Evolutionary conservation across 331 rosid genomes (phyloP).

Genomic region (Rosa hybrid): DNA sequence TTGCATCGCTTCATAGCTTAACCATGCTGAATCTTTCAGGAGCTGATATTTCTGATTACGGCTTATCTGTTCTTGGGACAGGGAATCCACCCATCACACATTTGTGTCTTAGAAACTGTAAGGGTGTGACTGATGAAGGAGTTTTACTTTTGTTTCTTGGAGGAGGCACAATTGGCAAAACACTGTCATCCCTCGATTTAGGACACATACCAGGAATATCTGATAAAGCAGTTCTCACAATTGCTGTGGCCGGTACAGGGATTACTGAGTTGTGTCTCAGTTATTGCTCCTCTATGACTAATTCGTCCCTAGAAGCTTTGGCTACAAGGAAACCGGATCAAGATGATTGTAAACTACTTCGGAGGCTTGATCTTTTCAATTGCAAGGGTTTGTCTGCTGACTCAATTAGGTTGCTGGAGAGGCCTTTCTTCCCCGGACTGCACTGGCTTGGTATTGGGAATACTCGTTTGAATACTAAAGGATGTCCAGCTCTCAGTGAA

Average conservation of each 20-base stretch:
- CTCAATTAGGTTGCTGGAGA: conserved; percentile 21
- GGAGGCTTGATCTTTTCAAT: conserved; percentile 29
- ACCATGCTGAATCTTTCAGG: conserved; percentile 29
- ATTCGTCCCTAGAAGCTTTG: conserved; percentile 28
- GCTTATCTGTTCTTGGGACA: conserved; percentile 28
- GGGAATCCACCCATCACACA: conserved; percentile 25
- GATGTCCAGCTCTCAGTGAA: conserved; percentile 6
- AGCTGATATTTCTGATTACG: conserved; percentile 30
- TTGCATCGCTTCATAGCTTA: conserved; percentile 23
- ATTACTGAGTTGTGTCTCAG: conserved; percentile 35
- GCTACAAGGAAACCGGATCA: conserved; percentile 24
- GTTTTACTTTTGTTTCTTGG: conserved; percentile 19
- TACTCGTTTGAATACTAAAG: conserved; percentile 18
- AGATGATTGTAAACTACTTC: conserved; percentile 26
- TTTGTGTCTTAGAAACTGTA: conserved; percentile 33
- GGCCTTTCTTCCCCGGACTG: conserved; percentile 33
- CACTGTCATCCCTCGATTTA: conserved; percentile 34
- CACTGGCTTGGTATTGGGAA: conserved; percentile 38
- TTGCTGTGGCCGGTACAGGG: conserved; percentile 17
- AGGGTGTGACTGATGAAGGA: conserved; percentile 38
- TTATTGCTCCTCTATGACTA: conserved; percentile 29
- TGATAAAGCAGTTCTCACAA: conserved; percentile 26
- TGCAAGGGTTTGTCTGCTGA: conserved; percentile 30
- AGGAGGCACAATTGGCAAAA: conserved; percentile 30
- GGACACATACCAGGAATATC: conserved; percentile 38